Percentiles rank a stretch among this genome's conserved stretches.
These are phyloP conservation scores for Erigeron canadensis DNA, from an alignment of 129 eudicot genomes.

Conservation along the genomic window DNA sequence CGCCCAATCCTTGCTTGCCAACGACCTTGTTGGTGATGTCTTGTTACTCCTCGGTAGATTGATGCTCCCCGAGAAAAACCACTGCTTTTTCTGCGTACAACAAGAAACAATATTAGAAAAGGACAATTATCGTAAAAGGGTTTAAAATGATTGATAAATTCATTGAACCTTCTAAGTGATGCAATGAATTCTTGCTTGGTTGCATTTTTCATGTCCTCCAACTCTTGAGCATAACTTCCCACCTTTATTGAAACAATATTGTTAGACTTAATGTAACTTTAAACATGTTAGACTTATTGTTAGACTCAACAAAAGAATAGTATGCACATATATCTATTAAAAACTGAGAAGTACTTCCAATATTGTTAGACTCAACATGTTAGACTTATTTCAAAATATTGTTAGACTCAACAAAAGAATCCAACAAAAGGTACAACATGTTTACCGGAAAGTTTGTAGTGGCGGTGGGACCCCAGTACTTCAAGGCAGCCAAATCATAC, in stretches of 20 bases:
- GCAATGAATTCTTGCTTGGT: slow-evolving; percentile 96
- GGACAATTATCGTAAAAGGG: neutral
- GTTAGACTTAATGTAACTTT: no score
- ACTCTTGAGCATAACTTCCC: slow-evolving; percentile 62
- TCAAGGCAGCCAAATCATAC: slow-evolving; percentile 89
- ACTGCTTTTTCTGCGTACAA: slow-evolving; percentile 68
- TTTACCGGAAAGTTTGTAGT: slow-evolving; percentile 95
- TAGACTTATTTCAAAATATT: no score
- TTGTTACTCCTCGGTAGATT: slow-evolving; percentile 87
- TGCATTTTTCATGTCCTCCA: slow-evolving; percentile 79
- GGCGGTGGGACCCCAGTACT: slow-evolving; percentile 94
- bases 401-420: no score
- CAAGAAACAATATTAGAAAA: slow-evolving; percentile 4
- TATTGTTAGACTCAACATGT: no score
- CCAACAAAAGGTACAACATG: neutral
- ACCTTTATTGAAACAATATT: slow-evolving; percentile 35
- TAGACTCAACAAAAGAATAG: no score
- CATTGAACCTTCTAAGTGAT: slow-evolving; percentile 73
- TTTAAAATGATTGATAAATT: neutral
- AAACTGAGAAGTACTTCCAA: no score
- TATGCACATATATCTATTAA: no score
- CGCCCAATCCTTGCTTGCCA: slow-evolving; percentile 99
- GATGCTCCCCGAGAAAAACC: slow-evolving; percentile 98
- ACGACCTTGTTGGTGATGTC: slow-evolving; percentile 98
- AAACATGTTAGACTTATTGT: no score